Percentiles rank a stretch among this genome's conserved stretches.
Conservation (phyloP, 1,139 yeast species). For the Wickerhamomyces sp. region DNA sequence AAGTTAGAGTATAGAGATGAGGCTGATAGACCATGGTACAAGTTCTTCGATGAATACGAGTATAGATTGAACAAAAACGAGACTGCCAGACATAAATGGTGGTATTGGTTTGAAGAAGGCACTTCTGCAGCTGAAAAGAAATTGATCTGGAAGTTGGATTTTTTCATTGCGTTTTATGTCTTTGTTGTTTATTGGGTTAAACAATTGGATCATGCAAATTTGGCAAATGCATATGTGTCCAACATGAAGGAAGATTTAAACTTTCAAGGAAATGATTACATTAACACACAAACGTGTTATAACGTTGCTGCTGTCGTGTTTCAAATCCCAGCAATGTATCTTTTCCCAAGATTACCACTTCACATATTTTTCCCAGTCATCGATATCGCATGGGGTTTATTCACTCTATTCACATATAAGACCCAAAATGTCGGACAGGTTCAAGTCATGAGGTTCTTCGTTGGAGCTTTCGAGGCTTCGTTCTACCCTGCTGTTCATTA, state of each 20-base stretch:
- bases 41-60: constrained; percentile 58
- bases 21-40: constrained; percentile 57
- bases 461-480: constrained; percentile 62
- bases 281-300: constrained; percentile 52
- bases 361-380: constrained; percentile 48
- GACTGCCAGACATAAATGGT: constrained; percentile 57
- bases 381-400: constrained; percentile 63
- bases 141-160: constrained; percentile 56
- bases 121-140: constrained; percentile 49
- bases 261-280: constrained; percentile 61
- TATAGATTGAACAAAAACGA: constrained; percentile 49
- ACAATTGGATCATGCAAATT: constrained; percentile 52
- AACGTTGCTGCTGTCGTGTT: constrained; percentile 52
- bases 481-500: constrained; percentile 62
- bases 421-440: constrained; percentile 43
- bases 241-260: constrained; percentile 52
- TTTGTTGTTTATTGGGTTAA: constrained; percentile 69
- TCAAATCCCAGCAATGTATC: constrained; percentile 43
- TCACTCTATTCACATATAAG: constrained; percentile 50
- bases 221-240: constrained; percentile 63
- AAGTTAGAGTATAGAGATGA: constrained; percentile 42
- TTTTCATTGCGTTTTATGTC: constrained; percentile 54
- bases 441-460: constrained; percentile 53
- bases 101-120: constrained; percentile 57
- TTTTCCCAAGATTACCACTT: constrained; percentile 44